These are phyloP conservation scores for Capsaspora owczarzaki DNA, from an alignment of 78 protist species.

Conservation along the genomic window DNA sequence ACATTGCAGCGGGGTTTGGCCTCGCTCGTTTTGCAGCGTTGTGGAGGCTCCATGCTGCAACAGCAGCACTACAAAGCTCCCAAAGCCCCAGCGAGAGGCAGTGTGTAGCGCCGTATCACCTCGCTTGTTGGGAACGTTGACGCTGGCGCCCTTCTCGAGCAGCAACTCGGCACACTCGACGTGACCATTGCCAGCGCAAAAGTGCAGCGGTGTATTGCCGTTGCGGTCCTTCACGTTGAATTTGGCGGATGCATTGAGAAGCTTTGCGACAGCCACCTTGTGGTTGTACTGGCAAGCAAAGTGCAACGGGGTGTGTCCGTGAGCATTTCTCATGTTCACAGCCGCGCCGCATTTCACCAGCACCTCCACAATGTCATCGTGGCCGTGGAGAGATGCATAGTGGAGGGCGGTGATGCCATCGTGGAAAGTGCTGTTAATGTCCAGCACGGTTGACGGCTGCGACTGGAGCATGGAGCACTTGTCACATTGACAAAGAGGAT, in stretches of 20 bases:
- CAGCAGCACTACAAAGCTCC: neutral
- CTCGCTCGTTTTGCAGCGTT: neutral
- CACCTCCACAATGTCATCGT: neutral
- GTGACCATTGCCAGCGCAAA: neutral
- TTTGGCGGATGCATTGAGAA: neutral
- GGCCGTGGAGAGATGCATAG: neutral
- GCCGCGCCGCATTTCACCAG: neutral
- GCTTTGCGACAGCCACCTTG: neutral
- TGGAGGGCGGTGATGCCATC: neutral
- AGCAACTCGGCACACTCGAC: neutral
- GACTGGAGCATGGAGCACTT: neutral
- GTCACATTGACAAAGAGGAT: neutral
- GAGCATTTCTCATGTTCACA: neutral
- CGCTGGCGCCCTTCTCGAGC: neutral
- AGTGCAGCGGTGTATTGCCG: neutral
- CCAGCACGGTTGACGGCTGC: too few relatives aligned
- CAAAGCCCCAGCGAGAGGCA: neutral
- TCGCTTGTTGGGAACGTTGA: neutral
- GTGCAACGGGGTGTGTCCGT: neutral
- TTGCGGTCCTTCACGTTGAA: neutral
- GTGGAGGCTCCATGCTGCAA: neutral
- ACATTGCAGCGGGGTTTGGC: neutral
- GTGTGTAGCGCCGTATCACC: neutral
- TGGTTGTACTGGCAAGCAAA: slow-evolving; percentile 2
- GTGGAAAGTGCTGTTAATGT: too few relatives aligned